Conservation (phyloP, 2,329 filamentous ascomycete genomes). For the Claviceps citrina region DNA sequence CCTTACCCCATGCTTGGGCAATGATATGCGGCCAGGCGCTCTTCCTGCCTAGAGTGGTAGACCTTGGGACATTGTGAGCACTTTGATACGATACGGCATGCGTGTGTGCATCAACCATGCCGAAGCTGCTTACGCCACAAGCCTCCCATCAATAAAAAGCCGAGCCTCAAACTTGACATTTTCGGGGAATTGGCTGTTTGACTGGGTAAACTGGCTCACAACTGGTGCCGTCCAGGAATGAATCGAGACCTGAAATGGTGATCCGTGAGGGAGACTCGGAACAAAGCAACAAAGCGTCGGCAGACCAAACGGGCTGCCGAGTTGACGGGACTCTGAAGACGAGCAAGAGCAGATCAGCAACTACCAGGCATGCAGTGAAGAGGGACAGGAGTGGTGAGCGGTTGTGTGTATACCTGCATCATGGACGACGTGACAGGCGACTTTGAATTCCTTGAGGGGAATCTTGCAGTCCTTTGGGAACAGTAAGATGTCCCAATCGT, state of each 20-base stretch:
- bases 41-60: slow-evolving; percentile 36
- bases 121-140: slow-evolving; percentile 35
- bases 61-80: slow-evolving; percentile 23
- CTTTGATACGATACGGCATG: too few relatives aligned
- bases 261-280: slow-evolving; percentile 42
- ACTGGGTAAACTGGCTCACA: slow-evolving; percentile 40
- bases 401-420: slow-evolving; percentile 28
- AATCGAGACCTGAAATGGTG: slow-evolving; percentile 55
- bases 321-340: slow-evolving; percentile 34
- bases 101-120: neutral
- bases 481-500: slow-evolving; percentile 73
- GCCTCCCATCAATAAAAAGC: slow-evolving; percentile 51
- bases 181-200: slow-evolving; percentile 40
- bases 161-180: slow-evolving; percentile 47
- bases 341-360: neutral
- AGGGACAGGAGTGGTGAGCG: neutral
- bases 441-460: slow-evolving; percentile 71
- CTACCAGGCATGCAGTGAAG: neutral
- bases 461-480: slow-evolving; percentile 53
- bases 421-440: slow-evolving; percentile 55
- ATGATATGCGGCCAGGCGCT: slow-evolving; percentile 36
- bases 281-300: slow-evolving; percentile 59
- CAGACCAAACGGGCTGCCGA: slow-evolving; percentile 33
- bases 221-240: slow-evolving; percentile 55
- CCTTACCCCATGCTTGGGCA: slow-evolving; percentile 27